A percentile compares a stretch with the other conserved stretches of the same genome.
Evolutionary conservation across 2,329 filamentous ascomycete species (phyloP).

Genomic region (Ceratocystiopsis sp.): DNA sequence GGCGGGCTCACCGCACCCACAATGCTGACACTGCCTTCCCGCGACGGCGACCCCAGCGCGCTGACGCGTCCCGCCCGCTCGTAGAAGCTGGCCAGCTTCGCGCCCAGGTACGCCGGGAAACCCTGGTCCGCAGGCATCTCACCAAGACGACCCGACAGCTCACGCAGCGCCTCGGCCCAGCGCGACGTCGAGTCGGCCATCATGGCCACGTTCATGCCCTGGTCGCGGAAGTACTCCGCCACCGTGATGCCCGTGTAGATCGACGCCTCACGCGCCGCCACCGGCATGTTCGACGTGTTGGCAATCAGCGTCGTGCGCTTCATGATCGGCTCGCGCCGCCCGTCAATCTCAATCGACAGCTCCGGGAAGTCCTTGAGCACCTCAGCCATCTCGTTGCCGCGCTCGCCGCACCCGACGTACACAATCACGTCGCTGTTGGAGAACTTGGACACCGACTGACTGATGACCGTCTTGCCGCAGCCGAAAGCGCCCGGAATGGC

Average conservation of each 20-base stretch:
- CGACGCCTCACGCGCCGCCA: conserved; percentile 92
- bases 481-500: conserved; percentile 97
- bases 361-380: conserved; percentile 99
- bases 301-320: conserved; percentile 97
- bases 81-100: conserved; percentile 97
- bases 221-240: conserved; percentile 92
- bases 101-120: conserved; percentile 93
- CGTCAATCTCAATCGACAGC: conserved; percentile 85
- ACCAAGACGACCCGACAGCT: conserved; percentile 94
- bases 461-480: conserved; percentile 98
- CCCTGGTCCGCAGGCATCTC: conserved; percentile 99
- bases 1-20: conserved; percentile 90
- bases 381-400: conserved; percentile 99
- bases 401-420: conserved; percentile 72
- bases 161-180: conserved; percentile 97
- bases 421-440: conserved; percentile 99
- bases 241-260: conserved; percentile 96
- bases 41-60: conserved; percentile 74
- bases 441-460: conserved; percentile 96
- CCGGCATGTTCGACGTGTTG: conserved; percentile 99
- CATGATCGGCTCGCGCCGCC: conserved; percentile 97
- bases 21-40: conserved; percentile 86
- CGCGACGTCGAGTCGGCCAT: conserved; percentile 98
- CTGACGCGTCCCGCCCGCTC: conserved; percentile 85
- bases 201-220: conserved; percentile 96